Evolutionary conservation across 352 stramenopile species (phyloP), one percentile per base, ranked within the genome.

Genomic region (Phytophthora fragariae): DNA sequence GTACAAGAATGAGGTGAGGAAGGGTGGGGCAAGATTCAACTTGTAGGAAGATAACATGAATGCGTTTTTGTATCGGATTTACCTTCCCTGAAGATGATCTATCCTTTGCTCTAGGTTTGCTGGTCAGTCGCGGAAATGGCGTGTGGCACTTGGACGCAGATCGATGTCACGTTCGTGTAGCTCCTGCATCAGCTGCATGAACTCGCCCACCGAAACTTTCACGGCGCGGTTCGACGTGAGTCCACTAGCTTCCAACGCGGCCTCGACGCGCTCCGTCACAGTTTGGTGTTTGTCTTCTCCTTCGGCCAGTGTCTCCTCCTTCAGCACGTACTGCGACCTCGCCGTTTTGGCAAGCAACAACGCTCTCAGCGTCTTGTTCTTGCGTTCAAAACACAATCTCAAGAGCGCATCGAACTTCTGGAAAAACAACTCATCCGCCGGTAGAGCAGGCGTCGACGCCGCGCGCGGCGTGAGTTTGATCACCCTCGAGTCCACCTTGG

Each of bases 341-440:
- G 89, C 80, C n/a, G 87, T 91, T 50, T 87, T 93, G 27, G 83
- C 85, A 5, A 90, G 69, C 46, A 97, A 59, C 39, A 92, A 75
- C 5, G 90, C 86, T 37, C 90, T 83, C 54, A 97, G 71, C 35
- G 90, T 97, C 75, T 97, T 97, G 75, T 97, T 97, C 74, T 96
- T 95, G 50, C 89, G 86, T 39, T 84, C 73, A 61, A 97, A 97
- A 52, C 78, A 90, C 52, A 95, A 71, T 39, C 88, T 85, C 33
- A 97, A 71, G 27, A 97, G 57, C 19, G 84, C 80, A 46, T 95
- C 89, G 59, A 95, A 94, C 58, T 89, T 86, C 79, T 92, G 77
- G 54, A 91, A 93, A 62, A 90, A 94, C 19, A 79, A 54, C 10
- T 77, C 57, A 31, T 91, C 53, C 17, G 47, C 21, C 52, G 63